Percentiles rank a stretch among this genome's conserved stretches.
These are phyloP conservation scores for Mercurialis annua DNA, from an alignment of 345 rosid genomes.

Conservation along the genomic window DNA sequence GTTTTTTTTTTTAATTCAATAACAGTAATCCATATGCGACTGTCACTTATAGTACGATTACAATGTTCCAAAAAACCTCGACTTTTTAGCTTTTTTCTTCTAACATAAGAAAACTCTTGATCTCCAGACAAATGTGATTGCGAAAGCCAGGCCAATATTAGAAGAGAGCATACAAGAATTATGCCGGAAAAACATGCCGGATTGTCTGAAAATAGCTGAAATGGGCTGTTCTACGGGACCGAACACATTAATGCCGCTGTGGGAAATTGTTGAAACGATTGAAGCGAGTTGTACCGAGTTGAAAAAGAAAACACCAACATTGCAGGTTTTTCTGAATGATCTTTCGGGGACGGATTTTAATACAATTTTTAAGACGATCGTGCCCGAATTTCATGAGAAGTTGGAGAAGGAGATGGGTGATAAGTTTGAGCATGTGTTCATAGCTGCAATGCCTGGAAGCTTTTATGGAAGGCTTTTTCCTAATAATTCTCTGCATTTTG, in stretches of 20 bases:
- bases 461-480: constrained; percentile 53
- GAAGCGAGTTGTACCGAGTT: not conserved
- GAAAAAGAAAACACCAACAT: constrained; percentile 20
- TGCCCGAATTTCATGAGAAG: constrained; percentile 19
- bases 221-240: constrained; percentile 52
- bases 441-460: constrained; percentile 46
- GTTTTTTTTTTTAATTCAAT: too few relatives aligned
- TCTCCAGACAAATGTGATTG: not conserved
- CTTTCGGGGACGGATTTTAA: constrained; percentile 50
- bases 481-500: constrained; percentile 27
- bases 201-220: constrained; percentile 21
- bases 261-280: constrained; percentile 19
- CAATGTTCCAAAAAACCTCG: too few relatives aligned
- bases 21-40: too few relatives aligned
- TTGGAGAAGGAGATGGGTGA: not conserved
- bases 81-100: not conserved
- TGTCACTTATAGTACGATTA: too few relatives aligned
- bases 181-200: not conserved
- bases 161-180: not conserved
- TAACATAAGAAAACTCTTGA: not conserved
- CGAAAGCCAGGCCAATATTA: constrained; percentile 1
- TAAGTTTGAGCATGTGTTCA: constrained; percentile 13
- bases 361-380: constrained; percentile 25
- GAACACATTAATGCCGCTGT: constrained; percentile 26
- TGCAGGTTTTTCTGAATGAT: constrained; percentile 42